These are phyloP conservation scores for Pisolithus sp. DNA, from an alignment of 768 basidiomycete genomes.

Conservation along the genomic window DNA sequence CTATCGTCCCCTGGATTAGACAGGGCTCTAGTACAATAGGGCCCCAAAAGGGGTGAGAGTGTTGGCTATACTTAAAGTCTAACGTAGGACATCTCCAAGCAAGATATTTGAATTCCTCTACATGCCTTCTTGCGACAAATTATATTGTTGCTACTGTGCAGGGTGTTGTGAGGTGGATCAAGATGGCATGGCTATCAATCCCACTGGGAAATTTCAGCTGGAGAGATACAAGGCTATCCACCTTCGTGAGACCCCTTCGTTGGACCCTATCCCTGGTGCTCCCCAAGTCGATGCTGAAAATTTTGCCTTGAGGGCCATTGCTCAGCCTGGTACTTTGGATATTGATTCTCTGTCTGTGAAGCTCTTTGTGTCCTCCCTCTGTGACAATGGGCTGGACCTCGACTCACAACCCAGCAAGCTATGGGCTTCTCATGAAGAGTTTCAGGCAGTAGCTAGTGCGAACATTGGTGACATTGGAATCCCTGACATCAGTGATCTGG, in stretches of 20 bases:
- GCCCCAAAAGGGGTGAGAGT: too few relatives aligned
- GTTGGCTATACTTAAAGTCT: too few relatives aligned
- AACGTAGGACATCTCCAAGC: too few relatives aligned
- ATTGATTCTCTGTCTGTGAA: neutral
- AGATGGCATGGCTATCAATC: neutral
- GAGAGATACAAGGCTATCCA: neutral
- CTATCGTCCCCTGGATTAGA: too few relatives aligned
- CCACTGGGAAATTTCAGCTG: neutral
- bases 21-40: too few relatives aligned
- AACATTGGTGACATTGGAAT: too few relatives aligned
- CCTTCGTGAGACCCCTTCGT: neutral
- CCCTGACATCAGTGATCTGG: too few relatives aligned
- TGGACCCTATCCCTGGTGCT: too few relatives aligned
- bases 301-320: neutral
- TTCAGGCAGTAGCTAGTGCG: neutral
- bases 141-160: too few relatives aligned
- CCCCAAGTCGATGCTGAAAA: neutral
- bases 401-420: neutral
- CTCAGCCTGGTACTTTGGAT: neutral
- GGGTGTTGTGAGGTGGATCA: neutral
- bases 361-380: constrained; percentile 2
- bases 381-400: too few relatives aligned
- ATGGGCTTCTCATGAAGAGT: constrained; percentile 1
- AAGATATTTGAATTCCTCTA: too few relatives aligned
- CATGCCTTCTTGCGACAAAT: too few relatives aligned